Conservation (phyloP, 2,329 filamentous ascomycete genomes). For the Talaromyces verruculosus region DNA sequence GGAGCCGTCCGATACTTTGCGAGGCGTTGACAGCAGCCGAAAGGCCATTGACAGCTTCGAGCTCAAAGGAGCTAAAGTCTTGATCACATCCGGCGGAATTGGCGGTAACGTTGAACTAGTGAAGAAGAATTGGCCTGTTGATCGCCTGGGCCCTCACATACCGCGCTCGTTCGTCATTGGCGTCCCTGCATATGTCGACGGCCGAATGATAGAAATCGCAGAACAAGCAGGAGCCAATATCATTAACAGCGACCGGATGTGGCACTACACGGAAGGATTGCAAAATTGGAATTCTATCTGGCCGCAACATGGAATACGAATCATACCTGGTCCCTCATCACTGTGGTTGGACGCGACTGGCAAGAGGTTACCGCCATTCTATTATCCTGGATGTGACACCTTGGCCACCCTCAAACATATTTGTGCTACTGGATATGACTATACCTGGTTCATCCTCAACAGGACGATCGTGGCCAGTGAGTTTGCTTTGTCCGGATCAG, state of each 20-base stretch:
- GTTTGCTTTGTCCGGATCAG: conserved; percentile 62
- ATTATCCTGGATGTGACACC: conserved; percentile 60
- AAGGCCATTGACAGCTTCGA: conserved; percentile 54
- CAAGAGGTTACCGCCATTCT: conserved; percentile 56
- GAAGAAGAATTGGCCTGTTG: conserved; percentile 58
- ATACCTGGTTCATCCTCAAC: conserved; percentile 63
- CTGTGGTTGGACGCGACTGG: conserved; percentile 64
- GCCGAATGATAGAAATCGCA: conserved; percentile 61
- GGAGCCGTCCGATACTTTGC: conserved; percentile 50
- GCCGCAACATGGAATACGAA: conserved; percentile 61
- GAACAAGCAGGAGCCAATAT: conserved; percentile 55
- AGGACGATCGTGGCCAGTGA: conserved; percentile 61
- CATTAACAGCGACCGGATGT: conserved; percentile 64
- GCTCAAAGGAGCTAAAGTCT: conserved; percentile 53
- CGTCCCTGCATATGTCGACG: conserved; percentile 64
- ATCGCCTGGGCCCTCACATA: conserved; percentile 57
- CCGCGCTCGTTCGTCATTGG: conserved; percentile 60
- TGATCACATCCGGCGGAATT: conserved; percentile 60
- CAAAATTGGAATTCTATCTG: conserved; percentile 64
- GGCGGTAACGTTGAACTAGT: conserved; percentile 63
- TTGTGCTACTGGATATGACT: conserved; percentile 61
- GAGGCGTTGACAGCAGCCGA: conserved; percentile 55
- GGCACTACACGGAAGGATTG: conserved; percentile 65
- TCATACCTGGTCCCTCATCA: conserved; percentile 61
- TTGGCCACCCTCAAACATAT: conserved; percentile 60